phyloP scores from a whole-genome alignment of 768 basidiomycete species.

The Trametes sanguinea region DNA sequence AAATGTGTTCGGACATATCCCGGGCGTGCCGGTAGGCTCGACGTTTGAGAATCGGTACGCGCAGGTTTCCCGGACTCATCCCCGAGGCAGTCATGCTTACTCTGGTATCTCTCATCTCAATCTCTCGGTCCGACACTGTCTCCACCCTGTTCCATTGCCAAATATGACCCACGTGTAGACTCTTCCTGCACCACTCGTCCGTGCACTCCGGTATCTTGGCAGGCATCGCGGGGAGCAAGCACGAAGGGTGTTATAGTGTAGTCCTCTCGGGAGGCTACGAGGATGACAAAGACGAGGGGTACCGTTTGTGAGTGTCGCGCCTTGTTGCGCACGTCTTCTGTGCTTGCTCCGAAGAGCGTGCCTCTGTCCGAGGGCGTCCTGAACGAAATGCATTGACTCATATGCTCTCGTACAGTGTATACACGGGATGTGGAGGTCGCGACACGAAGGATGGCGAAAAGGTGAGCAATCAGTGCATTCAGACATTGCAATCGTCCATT shows the following conservation, averaged over 20 bases:
- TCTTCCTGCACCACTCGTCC: constrained; percentile 13
- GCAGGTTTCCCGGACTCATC: not conserved
- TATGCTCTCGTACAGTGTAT: constrained; percentile 5
- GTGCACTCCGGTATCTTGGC: constrained; percentile 24
- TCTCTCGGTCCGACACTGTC: not conserved
- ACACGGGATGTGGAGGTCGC: constrained; percentile 26
- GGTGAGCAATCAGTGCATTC: not conserved
- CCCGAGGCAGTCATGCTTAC: not conserved
- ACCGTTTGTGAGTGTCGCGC: constrained; percentile 21
- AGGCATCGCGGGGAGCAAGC: constrained; percentile 23
- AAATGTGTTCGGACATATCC: constrained; percentile 14
- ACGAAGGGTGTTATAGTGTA: constrained; percentile 23
- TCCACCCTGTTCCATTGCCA: too few species aligned
- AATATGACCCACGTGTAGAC: not conserved
- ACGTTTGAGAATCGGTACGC: constrained; percentile 20
- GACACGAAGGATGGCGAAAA: constrained; percentile 14
- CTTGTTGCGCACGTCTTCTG: not conserved
- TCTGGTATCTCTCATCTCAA: not conserved
- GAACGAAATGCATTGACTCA: too few species aligned
- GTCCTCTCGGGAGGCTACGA: constrained; percentile 28
- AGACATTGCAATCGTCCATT: not conserved
- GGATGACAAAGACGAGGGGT: constrained; percentile 26
- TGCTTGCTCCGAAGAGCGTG: not conserved
- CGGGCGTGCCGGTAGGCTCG: constrained; percentile 13
- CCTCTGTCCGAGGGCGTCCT: too few species aligned